Evolutionary conservation across 805 yeast species (phyloP).

Genomic region (Candida succiphila): DNA sequence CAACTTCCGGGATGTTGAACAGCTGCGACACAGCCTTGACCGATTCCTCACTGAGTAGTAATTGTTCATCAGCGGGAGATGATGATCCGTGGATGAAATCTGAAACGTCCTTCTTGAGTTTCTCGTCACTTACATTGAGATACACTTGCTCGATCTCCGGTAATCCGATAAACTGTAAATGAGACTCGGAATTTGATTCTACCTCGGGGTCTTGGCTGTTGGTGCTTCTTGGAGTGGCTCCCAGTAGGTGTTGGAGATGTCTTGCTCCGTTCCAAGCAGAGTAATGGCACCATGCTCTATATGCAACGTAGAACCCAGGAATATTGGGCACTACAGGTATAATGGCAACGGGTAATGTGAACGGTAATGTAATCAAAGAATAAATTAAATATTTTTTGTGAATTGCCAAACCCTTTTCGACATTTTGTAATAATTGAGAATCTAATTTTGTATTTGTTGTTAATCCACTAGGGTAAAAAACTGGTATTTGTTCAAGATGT

Average conservation of each 20-base stretch:
- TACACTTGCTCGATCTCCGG: conserved; percentile 21
- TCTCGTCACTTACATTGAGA: conserved; percentile 12
- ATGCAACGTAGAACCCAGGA: conserved; percentile 81
- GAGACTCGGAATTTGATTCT: conserved; percentile 15
- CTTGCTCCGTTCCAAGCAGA: conserved; percentile 69
- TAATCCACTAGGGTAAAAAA: conserved; percentile 39
- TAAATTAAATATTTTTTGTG: conserved; percentile 48
- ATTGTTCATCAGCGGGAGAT: conserved; percentile 16
- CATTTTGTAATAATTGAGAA: conserved; percentile 31
- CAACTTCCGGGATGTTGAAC: conserved; percentile 35
- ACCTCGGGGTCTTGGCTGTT: conserved; percentile 3
- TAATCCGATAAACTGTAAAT: conserved; percentile 25
- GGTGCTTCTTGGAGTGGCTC: conserved; percentile 8
- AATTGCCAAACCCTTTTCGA: conserved; percentile 31
- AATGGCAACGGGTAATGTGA: conserved; percentile 70
- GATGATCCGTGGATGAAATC: conserved; percentile 5
- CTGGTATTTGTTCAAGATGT: conserved; percentile 28
- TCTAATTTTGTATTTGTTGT: conserved; percentile 19
- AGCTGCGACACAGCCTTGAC: conserved; percentile 34
- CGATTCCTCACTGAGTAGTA: conserved; percentile 34
- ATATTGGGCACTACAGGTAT: conserved; percentile 85
- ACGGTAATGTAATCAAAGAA: conserved; percentile 56
- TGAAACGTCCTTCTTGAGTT: conserved; percentile 10
- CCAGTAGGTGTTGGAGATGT: conserved; percentile 52
- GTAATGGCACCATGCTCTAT: conserved; percentile 75